phyloP scores from a whole-genome alignment of 345 rosid genomes.

The Draba incana region DNA sequence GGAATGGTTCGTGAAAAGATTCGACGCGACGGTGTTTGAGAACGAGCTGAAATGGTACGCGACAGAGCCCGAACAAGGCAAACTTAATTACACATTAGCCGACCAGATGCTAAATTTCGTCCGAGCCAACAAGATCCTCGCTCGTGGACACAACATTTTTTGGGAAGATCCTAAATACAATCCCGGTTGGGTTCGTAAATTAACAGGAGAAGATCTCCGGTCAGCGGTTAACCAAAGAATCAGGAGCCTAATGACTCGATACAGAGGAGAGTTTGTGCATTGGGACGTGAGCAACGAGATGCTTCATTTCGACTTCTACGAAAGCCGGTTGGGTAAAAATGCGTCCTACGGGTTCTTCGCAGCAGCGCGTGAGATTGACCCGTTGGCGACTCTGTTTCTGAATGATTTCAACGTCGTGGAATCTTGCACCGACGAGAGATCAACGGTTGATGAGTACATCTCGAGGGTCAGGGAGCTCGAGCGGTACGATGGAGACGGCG shows the following conservation, averaged over 20 bases:
- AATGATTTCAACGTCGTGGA: constrained; percentile 88
- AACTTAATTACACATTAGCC: constrained; percentile 59
- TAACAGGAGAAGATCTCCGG: constrained; percentile 48
- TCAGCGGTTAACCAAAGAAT: constrained; percentile 63
- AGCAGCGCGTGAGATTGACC: constrained; percentile 63
- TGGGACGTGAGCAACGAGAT: constrained; percentile 95
- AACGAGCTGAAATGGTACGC: constrained; percentile 94
- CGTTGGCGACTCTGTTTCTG: constrained; percentile 70
- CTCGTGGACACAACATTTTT: constrained; percentile 90
- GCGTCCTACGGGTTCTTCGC: constrained; percentile 63
- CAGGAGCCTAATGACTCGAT: constrained; percentile 71
- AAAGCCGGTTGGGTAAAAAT: constrained; percentile 60
- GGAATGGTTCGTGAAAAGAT: constrained; percentile 83
- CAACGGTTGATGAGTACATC: constrained; percentile 69
- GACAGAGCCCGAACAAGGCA: constrained; percentile 74
- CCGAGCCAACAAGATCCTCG: constrained; percentile 55
- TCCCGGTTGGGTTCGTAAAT: constrained; percentile 65
- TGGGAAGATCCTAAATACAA: constrained; percentile 87
- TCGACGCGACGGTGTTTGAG: constrained; percentile 85
- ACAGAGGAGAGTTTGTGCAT: constrained; percentile 73
- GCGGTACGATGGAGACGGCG: constrained; percentile 43
- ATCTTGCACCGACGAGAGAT: constrained; percentile 67
- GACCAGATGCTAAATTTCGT: constrained; percentile 70
- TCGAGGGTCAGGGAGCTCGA: constrained; percentile 59
- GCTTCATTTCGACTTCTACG: constrained; percentile 86